phyloP scores from a whole-genome alignment of 2,329 filamentous ascomycete genomes.

The Nemania sp. region DNA sequence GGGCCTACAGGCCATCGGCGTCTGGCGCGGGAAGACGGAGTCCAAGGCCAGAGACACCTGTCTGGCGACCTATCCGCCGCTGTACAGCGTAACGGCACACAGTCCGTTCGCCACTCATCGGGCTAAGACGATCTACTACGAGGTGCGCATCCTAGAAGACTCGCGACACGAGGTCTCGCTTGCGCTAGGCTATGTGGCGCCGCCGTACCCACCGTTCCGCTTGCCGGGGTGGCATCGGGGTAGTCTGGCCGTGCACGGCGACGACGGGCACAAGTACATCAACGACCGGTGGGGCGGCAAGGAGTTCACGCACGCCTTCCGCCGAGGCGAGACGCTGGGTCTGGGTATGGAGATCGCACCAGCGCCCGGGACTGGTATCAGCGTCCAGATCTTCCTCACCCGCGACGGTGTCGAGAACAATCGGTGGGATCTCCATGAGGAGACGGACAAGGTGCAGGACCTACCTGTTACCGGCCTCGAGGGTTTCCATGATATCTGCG shows the following conservation, averaged over 20 bases:
- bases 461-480: conserved; percentile 74
- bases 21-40: conserved; percentile 62
- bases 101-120: conserved; percentile 61
- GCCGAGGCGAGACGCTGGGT: conserved; percentile 74
- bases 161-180: conserved; percentile 60
- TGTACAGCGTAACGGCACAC: conserved; percentile 73
- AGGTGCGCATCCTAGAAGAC: conserved; percentile 68
- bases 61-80: conserved; percentile 74
- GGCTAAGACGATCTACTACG: conserved; percentile 75
- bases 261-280: conserved; percentile 81
- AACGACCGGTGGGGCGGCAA: conserved; percentile 81
- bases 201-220: conserved; percentile 81
- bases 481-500: conserved; percentile 77
- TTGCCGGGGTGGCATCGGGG: conserved; percentile 85
- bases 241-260: conserved; percentile 80
- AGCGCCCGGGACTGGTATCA: conserved; percentile 53
- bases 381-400: conserved; percentile 76
- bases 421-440: conserved; percentile 80
- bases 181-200: conserved; percentile 76
- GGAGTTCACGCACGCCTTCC: conserved; percentile 73
- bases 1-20: conserved; percentile 59
- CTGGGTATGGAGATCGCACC: conserved; percentile 74
- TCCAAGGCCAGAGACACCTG: conserved; percentile 68
- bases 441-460: conserved; percentile 73
- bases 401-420: conserved; percentile 70